A percentile compares a stretch with the other conserved stretches of the same genome.
These are phyloP conservation scores for Exutisphaerella laricina DNA, from an alignment of 2,329 filamentous ascomycete genomes.

Conservation along the genomic window DNA sequence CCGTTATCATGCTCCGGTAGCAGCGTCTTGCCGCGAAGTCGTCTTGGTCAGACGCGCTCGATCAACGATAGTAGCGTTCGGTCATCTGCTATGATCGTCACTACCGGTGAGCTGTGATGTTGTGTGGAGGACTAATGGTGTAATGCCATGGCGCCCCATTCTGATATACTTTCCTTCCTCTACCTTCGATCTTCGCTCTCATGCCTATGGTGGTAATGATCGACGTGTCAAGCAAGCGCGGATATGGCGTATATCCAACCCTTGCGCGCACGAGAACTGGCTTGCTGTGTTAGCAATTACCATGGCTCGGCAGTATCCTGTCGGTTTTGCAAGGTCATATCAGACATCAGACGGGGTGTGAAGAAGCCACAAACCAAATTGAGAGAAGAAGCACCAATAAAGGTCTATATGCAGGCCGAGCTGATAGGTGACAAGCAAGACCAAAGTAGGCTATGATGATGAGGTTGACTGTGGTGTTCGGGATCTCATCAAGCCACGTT, in stretches of 20 bases:
- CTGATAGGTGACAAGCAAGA: background rate
- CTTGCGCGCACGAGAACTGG: constrained; percentile 1
- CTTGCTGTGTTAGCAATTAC: background rate
- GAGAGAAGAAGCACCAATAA: background rate
- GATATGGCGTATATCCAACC: constrained; percentile 3
- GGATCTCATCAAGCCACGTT: background rate
- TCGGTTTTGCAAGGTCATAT: background rate
- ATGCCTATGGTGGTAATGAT: background rate
- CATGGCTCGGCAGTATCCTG: background rate
- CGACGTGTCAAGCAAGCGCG: background rate
- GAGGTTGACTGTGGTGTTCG: background rate
- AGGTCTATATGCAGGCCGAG: background rate
- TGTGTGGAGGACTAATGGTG: background rate
- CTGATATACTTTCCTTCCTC: background rate
- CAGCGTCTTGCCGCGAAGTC: no score
- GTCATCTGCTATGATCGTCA: background rate
- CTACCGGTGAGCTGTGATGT: background rate
- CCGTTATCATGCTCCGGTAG: background rate
- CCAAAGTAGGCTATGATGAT: background rate
- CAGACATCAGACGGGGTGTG: background rate
- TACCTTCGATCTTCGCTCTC: background rate
- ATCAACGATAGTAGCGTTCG: background rate
- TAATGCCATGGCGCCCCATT: background rate
- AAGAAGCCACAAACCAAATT: background rate
- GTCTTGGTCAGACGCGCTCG: no score